Percentiles rank a stretch among this genome's conserved stretches.
Conservation (phyloP, 106 monocot genomes). For the Dioscorea zingiberensis region DNA sequence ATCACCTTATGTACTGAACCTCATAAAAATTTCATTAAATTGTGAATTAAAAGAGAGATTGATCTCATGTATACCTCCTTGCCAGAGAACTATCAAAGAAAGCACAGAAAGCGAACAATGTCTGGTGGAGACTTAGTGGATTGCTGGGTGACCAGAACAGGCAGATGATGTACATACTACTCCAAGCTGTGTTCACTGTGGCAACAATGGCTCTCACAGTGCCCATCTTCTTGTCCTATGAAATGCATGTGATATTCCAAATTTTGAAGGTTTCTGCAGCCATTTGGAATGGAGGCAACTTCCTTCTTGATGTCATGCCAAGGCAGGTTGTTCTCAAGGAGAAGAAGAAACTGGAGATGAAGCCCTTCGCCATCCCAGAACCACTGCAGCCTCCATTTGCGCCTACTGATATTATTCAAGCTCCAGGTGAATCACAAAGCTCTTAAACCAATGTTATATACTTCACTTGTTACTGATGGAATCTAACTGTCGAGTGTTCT, state of each 20-base stretch:
- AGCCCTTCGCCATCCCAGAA: slow-evolving; percentile 19
- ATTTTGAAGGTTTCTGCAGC: slow-evolving; percentile 80
- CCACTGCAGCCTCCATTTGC: background rate
- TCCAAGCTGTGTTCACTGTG: slow-evolving; percentile 83
- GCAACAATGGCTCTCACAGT: slow-evolving; percentile 84
- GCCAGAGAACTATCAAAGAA: slow-evolving; percentile 96
- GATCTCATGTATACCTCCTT: background rate
- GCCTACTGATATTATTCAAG: too few species aligned
- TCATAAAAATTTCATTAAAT: too few species aligned
- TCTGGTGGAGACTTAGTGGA: slow-evolving; percentile 91
- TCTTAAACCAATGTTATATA: too few species aligned
- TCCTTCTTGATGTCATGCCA: slow-evolving; percentile 90
- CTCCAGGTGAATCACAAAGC: too few species aligned
- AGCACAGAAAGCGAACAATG: slow-evolving; percentile 88
- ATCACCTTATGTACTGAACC: too few species aligned
- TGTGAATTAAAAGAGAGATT: too few species aligned
- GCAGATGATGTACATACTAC: slow-evolving; percentile 77
- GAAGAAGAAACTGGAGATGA: slow-evolving; percentile 78
- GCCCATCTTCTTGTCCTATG: slow-evolving; percentile 85
- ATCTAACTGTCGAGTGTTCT: too few species aligned
- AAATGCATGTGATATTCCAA: slow-evolving; percentile 74
- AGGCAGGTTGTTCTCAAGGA: slow-evolving; percentile 79
- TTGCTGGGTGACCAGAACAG: slow-evolving; percentile 82
- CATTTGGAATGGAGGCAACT: slow-evolving; percentile 88
- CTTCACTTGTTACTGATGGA: too few species aligned